These are phyloP conservation scores for Alternaria longipes DNA, from an alignment of 2,329 filamentous ascomycete genomes.

Conservation along the genomic window DNA sequence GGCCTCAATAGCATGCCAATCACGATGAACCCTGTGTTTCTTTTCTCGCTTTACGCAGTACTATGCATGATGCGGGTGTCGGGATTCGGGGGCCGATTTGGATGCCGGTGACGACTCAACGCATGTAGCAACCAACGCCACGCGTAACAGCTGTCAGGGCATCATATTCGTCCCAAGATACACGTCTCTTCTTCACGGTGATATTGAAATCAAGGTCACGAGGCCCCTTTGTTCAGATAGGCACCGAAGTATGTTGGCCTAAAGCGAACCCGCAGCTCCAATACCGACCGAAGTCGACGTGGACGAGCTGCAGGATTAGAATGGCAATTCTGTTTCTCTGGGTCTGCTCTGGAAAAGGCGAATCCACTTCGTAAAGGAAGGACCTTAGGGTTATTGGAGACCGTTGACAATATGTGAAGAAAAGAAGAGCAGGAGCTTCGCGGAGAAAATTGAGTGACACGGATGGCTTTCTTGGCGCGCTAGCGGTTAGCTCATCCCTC, in stretches of 20 bases:
- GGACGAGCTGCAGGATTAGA: slow-evolving; percentile 52
- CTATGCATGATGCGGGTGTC: slow-evolving; percentile 18
- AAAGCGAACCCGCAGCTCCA: slow-evolving; percentile 53
- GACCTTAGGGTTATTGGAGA: slow-evolving; percentile 41
- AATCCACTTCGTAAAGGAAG: slow-evolving; percentile 38
- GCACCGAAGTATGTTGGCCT: slow-evolving; percentile 44
- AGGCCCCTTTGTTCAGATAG: not conserved
- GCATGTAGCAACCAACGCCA: slow-evolving; percentile 17
- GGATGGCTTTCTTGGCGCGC: slow-evolving; percentile 14
- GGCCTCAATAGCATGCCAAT: slow-evolving; percentile 9
- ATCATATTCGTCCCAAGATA: not conserved
- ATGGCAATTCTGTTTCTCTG: slow-evolving; percentile 49
- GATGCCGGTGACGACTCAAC: slow-evolving; percentile 12
- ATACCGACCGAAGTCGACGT: slow-evolving; percentile 47
- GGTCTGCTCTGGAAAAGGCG: slow-evolving; percentile 46
- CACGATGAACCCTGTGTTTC: slow-evolving; percentile 4
- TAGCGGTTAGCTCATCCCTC: slow-evolving; percentile 2
- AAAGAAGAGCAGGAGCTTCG: slow-evolving; percentile 20
- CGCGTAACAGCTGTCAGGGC: not conserved
- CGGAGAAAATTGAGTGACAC: slow-evolving; percentile 11
- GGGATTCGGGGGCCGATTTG: slow-evolving; percentile 10
- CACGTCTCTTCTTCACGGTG: not conserved
- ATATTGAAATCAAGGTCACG: not conserved
- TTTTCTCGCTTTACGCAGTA: slow-evolving; percentile 26
- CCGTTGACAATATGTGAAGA: slow-evolving; percentile 44